Evolutionary conservation across 2,329 filamentous ascomycete genomes (phyloP).

Genomic region (Aspergillus sp.): DNA sequence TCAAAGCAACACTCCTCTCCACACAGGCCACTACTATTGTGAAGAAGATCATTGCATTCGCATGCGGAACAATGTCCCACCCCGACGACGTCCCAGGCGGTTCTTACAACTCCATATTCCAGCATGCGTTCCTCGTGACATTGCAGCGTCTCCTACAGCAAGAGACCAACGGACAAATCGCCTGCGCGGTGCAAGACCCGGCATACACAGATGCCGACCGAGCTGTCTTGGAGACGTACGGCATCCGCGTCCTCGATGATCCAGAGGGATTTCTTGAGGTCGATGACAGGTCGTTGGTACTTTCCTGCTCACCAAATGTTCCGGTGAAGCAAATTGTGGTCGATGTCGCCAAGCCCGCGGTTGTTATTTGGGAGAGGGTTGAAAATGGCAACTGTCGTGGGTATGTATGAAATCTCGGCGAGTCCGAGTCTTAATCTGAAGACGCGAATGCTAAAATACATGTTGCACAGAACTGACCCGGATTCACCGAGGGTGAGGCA

Average conservation of each 20-base stretch:
- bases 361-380: constrained; percentile 30
- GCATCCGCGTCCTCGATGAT: constrained; percentile 31
- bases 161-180: not conserved
- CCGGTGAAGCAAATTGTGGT: constrained; percentile 44
- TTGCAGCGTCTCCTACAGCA: not conserved
- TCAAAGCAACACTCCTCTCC: not conserved
- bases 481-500: constrained; percentile 1
- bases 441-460: no score
- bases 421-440: no score
- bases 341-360: constrained; percentile 39
- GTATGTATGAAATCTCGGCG: not conserved
- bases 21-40: not conserved
- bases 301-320: constrained; percentile 36
- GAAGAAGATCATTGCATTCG: not conserved
- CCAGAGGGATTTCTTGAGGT: constrained; percentile 41
- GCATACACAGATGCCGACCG: constrained; percentile 23
- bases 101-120: not conserved
- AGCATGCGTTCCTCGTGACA: not conserved
- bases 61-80: not conserved
- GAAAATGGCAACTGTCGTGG: constrained; percentile 12
- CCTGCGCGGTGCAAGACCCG: constrained; percentile 31
- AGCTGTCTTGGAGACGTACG: constrained; percentile 17
- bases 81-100: not conserved
- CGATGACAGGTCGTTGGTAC: constrained; percentile 38
- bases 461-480: not conserved